Base-by-base conservation (phyloP, 2,329 filamentous ascomycete species). In the Atkinsonella texensis region DNA sequence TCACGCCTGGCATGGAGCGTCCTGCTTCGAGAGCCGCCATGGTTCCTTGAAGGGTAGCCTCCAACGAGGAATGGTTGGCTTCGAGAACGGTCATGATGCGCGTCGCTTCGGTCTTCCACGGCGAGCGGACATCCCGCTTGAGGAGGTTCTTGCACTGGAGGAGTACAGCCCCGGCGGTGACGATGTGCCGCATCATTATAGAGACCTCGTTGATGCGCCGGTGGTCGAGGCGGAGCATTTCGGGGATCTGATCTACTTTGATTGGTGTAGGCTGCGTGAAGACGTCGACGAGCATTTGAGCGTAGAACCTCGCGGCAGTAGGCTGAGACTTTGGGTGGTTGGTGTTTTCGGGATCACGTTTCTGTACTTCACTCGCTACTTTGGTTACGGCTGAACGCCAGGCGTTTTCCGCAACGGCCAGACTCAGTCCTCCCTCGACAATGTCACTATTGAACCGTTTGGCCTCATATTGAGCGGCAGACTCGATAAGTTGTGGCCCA, bases 101-200 rank as follows among this genome's bases (percentile, higher is more conserved):
- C 2, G 74, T 71, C 0, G 85, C 84, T 66, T 90, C 84, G 23
- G 74, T 79, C 65, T 84, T 87, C 87, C 87, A 93, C 18, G 84
- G 81, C 12, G 79, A 78, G 44, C 87, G 81, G 3, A 89, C 85
- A 61, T 91, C 87, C 15, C 87, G 81, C 68, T 89, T 90, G 33
- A 93, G 76, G 8, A 91, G 73, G 58, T 89, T 91, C 71, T 93
- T 93, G 65, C 84, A 85, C 49, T 89, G 88, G 13, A 91, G 70
- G 31, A 90, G 71, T 46, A 91, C 84, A 0, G 86, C 84, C 1
- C 84, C 85, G 3, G 85, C 79, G 1, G 85, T 85, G 20, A 87
- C 79, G 58, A 91, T 83, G 44, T 81, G 77, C 45, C 68, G 68
- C 0, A 70, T 60, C 57, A 59, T 67, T 18, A 56, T 62, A 0